Percentiles rank a stretch among this genome's conserved stretches.
These are phyloP conservation scores for Populus nigra DNA, from an alignment of 345 rosid genomes.

Conservation along the genomic window DNA sequence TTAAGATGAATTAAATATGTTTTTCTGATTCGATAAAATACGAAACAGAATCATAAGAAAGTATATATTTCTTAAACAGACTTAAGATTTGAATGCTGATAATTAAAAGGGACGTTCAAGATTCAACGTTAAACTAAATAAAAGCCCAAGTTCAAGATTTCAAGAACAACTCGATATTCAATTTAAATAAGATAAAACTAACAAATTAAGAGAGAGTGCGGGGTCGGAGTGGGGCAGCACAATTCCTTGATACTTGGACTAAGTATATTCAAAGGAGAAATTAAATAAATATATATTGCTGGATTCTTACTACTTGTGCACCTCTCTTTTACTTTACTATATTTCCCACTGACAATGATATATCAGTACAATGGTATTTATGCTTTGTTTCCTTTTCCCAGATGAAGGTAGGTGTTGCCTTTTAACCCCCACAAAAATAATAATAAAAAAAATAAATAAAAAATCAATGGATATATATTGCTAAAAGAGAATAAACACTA, in stretches of 20 bases:
- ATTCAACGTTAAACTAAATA: background rate
- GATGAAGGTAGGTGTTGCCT: background rate
- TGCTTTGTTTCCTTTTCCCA: background rate
- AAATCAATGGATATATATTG: background rate
- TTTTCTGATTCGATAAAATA: too few relatives aligned
- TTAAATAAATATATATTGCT: background rate
- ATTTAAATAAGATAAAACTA: background rate
- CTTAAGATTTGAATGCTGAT: background rate
- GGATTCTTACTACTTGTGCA: background rate
- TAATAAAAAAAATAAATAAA: background rate
- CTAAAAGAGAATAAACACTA: background rate
- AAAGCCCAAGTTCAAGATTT: too few relatives aligned
- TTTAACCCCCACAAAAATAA: background rate
- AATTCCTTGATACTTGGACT: slow-evolving; percentile 16
- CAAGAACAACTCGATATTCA: background rate
- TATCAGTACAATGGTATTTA: too few relatives aligned
- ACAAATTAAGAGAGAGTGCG: background rate
- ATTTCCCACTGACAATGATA: background rate
- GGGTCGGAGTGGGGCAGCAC: background rate
- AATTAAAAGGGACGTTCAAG: background rate
- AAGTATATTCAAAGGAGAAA: slow-evolving; percentile 15
- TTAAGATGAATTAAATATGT: too few relatives aligned
- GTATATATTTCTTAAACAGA: too few relatives aligned
- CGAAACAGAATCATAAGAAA: too few relatives aligned
- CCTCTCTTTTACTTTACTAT: background rate